Percentiles rank a stretch among this genome's conserved stretches.
Conservation (phyloP, 208 protist species). For the Phytomonas francai region DNA sequence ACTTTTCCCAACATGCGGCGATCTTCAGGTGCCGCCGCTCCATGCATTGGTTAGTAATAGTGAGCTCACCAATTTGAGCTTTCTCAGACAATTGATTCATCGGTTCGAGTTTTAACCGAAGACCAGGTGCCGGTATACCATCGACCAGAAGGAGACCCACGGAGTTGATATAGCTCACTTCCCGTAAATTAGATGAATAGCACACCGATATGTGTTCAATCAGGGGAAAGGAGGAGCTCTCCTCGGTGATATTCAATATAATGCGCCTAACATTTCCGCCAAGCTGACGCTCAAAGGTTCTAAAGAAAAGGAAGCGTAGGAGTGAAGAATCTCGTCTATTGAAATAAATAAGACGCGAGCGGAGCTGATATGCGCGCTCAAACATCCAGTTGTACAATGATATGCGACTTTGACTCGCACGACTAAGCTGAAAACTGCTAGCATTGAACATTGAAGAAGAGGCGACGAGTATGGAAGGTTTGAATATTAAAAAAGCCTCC, state of each 20-base stretch:
- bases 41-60: constrained; percentile 13
- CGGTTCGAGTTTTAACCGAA: constrained; percentile 45
- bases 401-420: constrained; percentile 47
- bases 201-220: constrained; percentile 78
- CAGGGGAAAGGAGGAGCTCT: constrained; percentile 59
- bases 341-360: constrained; percentile 73
- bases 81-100: constrained; percentile 41
- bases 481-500: constrained; percentile 45
- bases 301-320: constrained; percentile 78
- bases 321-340: constrained; percentile 53
- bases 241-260: constrained; percentile 56
- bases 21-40: constrained; percentile 34
- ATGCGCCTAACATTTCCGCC: constrained; percentile 68
- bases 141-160: constrained; percentile 73
- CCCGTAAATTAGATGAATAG: constrained; percentile 65
- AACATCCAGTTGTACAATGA: constrained; percentile 65
- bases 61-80: constrained; percentile 56
- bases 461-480: constrained; percentile 67
- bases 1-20: constrained; percentile 57
- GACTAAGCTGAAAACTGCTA: constrained; percentile 53
- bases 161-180: constrained; percentile 70
- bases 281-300: constrained; percentile 48
- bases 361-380: constrained; percentile 52
- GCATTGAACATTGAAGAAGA: constrained; percentile 62
- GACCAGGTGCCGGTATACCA: constrained; percentile 47